These are phyloP conservation scores for Phialophora chinensis DNA, from an alignment of 2,329 filamentous ascomycete genomes.

Conservation along the genomic window DNA sequence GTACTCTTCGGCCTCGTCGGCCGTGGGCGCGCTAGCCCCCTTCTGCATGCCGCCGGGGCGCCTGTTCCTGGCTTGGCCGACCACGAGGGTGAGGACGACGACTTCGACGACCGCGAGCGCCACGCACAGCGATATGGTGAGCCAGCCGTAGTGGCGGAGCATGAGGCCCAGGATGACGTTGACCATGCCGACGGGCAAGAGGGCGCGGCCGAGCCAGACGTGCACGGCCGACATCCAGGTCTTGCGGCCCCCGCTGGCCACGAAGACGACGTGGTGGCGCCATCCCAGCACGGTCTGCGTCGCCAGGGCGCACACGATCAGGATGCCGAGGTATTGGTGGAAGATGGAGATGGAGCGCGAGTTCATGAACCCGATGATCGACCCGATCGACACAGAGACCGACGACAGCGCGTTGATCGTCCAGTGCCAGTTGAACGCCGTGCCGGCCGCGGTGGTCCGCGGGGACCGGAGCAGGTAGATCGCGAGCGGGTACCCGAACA, in stretches of 20 bases:
- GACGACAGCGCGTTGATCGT: conserved; percentile 48
- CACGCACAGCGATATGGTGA: conserved; percentile 33
- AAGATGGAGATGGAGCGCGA: conserved; percentile 51
- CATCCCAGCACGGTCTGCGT: conserved; percentile 49
- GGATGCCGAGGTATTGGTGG: conserved; percentile 56
- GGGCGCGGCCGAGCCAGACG: conserved; percentile 40
- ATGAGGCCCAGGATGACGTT: conserved; percentile 37
- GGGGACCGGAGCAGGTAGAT: conserved; percentile 48
- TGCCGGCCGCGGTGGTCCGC: conserved; percentile 40
- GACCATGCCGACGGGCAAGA: conserved; percentile 41
- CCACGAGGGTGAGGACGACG: conserved; percentile 31
- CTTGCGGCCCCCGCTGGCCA: conserved; percentile 22
- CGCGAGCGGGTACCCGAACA: conserved; percentile 46
- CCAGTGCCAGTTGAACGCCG: conserved; percentile 49
- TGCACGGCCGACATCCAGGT: conserved; percentile 41
- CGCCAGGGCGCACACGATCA: conserved; percentile 45
- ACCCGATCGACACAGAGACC: conserved; percentile 47
- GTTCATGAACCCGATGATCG: conserved; percentile 51
- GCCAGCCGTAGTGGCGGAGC: conserved; percentile 39
- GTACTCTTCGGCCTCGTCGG: conserved; percentile 40
- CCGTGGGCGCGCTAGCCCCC: conserved; percentile 23
- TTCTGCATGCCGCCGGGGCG: conserved; percentile 26
- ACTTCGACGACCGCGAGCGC: conserved; percentile 35
- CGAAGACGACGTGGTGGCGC: conserved; percentile 47
- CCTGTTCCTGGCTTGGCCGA: conserved; percentile 24